Percentiles rank a stretch among this genome's conserved stretches.
Conservation (phyloP, 2,329 filamentous ascomycete species). For the Aspergillus fischeri region DNA sequence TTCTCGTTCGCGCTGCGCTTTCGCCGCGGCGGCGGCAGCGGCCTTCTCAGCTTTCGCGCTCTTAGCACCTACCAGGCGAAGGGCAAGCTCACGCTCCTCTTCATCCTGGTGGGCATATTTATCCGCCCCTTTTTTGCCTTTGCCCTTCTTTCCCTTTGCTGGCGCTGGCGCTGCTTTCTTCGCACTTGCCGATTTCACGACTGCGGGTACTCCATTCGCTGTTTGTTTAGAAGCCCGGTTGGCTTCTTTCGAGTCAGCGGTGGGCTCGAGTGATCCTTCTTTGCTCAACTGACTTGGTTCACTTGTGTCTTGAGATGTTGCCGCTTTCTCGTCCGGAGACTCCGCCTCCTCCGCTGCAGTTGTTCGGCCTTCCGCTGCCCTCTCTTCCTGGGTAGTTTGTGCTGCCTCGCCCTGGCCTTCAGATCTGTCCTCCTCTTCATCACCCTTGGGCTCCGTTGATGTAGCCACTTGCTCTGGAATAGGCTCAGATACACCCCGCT, state of each 20-base stretch:
- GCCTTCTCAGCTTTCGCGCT: slow-evolving; percentile 56
- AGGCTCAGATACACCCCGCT: slow-evolving; percentile 13
- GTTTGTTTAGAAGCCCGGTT: slow-evolving; percentile 14
- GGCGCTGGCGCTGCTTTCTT: slow-evolving; percentile 16
- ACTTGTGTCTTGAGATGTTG: slow-evolving; percentile 29
- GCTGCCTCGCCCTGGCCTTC: slow-evolving; percentile 34
- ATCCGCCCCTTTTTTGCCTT: slow-evolving; percentile 78
- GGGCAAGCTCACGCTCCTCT: slow-evolving; percentile 79
- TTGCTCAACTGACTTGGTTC: slow-evolving; percentile 38
- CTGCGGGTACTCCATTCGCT: slow-evolving; percentile 10
- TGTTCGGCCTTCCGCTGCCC: slow-evolving; percentile 11
- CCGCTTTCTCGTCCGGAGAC: slow-evolving; percentile 22
- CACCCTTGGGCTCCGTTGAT: slow-evolving; percentile 10
- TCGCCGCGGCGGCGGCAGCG: slow-evolving; percentile 56
- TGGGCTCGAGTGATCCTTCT: slow-evolving; percentile 24
- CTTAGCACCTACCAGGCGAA: slow-evolving; percentile 77
- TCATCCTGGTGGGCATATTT: slow-evolving; percentile 96
- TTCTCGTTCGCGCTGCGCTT: slow-evolving; percentile 67
- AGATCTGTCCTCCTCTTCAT: slow-evolving; percentile 32
- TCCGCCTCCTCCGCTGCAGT: slow-evolving; percentile 27
- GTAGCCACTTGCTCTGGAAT: slow-evolving; percentile 21
- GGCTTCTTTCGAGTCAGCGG: slow-evolving; percentile 2
- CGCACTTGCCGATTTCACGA: slow-evolving; percentile 15
- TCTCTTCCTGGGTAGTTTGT: slow-evolving; percentile 18
- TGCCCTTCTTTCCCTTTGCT: slow-evolving; percentile 70